These are phyloP conservation scores for Plantago coronopus DNA, from an alignment of 305 asterid genomes.

Conservation along the genomic window DNA sequence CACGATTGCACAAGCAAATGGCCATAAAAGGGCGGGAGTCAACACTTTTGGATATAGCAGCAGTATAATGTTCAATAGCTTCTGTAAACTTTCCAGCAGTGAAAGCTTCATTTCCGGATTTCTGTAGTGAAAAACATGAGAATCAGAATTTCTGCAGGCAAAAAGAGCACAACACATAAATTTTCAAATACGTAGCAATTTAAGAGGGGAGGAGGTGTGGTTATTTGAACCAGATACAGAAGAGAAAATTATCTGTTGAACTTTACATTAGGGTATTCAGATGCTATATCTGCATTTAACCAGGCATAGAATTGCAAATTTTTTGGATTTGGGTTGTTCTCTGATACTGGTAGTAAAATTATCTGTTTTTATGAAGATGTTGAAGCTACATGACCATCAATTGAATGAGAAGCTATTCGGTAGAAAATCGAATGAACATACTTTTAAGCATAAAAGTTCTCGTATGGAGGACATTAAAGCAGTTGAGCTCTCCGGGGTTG, in stretches of 20 bases:
- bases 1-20: constrained; percentile 94
- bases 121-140: constrained; percentile 36
- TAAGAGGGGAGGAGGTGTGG: no score
- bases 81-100: constrained; percentile 60
- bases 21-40: constrained; percentile 89
- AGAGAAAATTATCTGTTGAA: constrained; percentile 1
- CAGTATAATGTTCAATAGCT: constrained; percentile 80
- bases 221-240: not conserved
- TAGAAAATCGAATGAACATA: constrained; percentile 25
- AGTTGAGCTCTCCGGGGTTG: constrained; percentile 35
- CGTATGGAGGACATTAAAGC: constrained; percentile 61
- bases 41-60: constrained; percentile 69
- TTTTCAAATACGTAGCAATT: no score
- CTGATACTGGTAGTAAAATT: constrained; percentile 14
- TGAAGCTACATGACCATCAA: not conserved
- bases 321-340: not conserved
- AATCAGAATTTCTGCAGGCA: not conserved
- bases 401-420: not conserved
- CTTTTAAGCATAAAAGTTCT: constrained; percentile 73
- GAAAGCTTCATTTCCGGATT: constrained; percentile 90
- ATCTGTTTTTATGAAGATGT: not conserved
- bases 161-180: constrained; percentile 1
- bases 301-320: not conserved
- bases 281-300: not conserved
- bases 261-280: not conserved